Evolutionary conservation across 1,284 basidiomycete species (phyloP), one percentile per base, ranked within the genome.

Genomic region (Sutorius eximius): DNA sequence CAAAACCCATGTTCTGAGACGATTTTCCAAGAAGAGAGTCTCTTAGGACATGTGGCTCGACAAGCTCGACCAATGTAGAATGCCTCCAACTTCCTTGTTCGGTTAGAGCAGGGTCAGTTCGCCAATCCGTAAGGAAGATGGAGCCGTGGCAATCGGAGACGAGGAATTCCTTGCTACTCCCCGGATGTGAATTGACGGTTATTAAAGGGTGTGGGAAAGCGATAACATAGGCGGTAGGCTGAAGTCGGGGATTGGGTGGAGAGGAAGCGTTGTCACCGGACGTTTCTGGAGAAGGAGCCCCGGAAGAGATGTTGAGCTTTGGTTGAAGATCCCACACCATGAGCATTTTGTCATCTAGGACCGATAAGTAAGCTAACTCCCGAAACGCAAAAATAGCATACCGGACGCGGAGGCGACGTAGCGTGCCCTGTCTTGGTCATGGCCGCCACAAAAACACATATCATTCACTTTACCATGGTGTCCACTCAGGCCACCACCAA

Each of bases 251-350:
- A 42, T 44, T 45, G 36, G 63, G 63, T 47, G 65, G 63, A 32
- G 67, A 65, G 12, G 68, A 57, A 51, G 46, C 45, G 11, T 59
- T 40, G 15, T 42, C 51, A 32, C 24, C 60, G 33, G 59, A 59
- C 22, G 43, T 61, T 49, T 56, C 63, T 55, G 69, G 73, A 53
- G 66, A 75, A 44, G 64, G 67, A 49, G 57, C 56, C 20, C 56
- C 63, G 13, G 76, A 73, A 29, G 73, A 65, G 37, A 79, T 72
- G 54, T 81, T 72, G 49, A 77, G 53, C 24, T 73, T 66, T 3
- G 87, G 86, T 63, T 81, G 75, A 18, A 92, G 78, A 68, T 92
- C 87, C 89, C 89, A 92, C 15, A 92, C 82, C 81, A 91, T 86
- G 45, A 91, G 77, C 77, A 86, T 86, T 65, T 83, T 87, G 71